Conservation (phyloP, 352 stramenopile species). For the Phytophthora sp. region DNA sequence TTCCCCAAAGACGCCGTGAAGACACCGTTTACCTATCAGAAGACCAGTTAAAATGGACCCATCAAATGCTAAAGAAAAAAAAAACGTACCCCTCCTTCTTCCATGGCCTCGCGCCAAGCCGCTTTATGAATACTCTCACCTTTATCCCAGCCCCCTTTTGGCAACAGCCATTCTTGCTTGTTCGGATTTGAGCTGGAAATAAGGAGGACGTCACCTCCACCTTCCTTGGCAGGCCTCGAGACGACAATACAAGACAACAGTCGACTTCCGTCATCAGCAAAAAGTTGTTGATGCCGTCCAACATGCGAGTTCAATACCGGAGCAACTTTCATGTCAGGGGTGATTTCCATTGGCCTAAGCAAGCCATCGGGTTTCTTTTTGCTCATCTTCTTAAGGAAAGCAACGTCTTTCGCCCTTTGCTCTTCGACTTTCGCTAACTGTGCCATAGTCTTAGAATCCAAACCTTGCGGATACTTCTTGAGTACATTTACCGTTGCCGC, state of each 20-base stretch:
- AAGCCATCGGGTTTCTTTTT: background rate
- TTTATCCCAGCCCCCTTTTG: background rate
- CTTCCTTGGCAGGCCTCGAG: background rate
- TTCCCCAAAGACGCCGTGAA: background rate
- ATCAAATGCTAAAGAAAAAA: background rate
- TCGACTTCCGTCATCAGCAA: background rate
- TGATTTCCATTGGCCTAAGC: background rate
- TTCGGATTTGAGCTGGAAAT: conserved; percentile 3
- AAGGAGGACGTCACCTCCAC: background rate
- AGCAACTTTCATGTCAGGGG: background rate
- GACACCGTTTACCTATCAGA: background rate
- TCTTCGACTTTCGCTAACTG: conserved; percentile 1
- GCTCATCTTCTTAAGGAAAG: background rate
- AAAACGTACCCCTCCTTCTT: conserved; percentile 1
- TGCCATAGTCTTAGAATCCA: background rate
- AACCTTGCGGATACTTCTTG: background rate
- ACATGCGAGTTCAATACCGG: background rate
- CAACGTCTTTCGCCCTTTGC: background rate
- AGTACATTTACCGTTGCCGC: background rate
- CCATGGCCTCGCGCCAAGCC: background rate
- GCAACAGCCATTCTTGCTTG: background rate
- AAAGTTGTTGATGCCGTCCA: background rate
- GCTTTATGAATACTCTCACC: background rate
- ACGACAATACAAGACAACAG: background rate
- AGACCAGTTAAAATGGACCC: background rate